Conservation (phyloP, 2,329 filamentous ascomycete genomes). For the Penicillium sp. region DNA sequence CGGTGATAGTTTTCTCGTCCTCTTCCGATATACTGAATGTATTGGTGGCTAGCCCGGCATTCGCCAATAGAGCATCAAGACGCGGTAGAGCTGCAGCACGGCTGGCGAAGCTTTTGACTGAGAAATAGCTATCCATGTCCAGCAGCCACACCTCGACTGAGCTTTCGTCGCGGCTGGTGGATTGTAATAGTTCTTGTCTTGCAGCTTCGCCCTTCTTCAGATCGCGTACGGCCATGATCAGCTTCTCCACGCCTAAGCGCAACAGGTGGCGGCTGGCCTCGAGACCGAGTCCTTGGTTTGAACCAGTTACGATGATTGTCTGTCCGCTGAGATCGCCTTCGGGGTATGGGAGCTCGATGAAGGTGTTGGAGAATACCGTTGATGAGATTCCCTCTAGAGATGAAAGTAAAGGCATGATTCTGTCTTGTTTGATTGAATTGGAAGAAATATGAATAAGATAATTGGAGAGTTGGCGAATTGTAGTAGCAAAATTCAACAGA, state of each 20-base stretch:
- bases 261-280: constrained; percentile 12
- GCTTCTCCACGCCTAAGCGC: constrained; percentile 1
- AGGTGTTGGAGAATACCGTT: constrained; percentile 8
- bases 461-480: background rate
- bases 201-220: constrained; percentile 10
- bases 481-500: background rate
- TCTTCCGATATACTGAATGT: constrained; percentile 38
- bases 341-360: constrained; percentile 15
- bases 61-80: constrained; percentile 36
- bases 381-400: constrained; percentile 4
- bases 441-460: background rate
- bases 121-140: constrained; percentile 35
- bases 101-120: constrained; percentile 34
- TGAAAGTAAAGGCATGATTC: background rate
- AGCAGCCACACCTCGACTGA: constrained; percentile 31
- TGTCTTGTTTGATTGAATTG: background rate
- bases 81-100: constrained; percentile 28
- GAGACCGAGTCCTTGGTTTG: constrained; percentile 21
- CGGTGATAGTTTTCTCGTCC: constrained; percentile 13
- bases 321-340: constrained; percentile 7
- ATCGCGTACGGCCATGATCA: constrained; percentile 14
- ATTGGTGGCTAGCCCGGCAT: constrained; percentile 47
- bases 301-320: constrained; percentile 52
- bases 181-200: constrained; percentile 3
- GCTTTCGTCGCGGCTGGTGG: constrained; percentile 3